These are phyloP conservation scores for Fusarium neocosmosporiellum DNA, from an alignment of 2,329 filamentous ascomycete genomes.

Conservation along the genomic window DNA sequence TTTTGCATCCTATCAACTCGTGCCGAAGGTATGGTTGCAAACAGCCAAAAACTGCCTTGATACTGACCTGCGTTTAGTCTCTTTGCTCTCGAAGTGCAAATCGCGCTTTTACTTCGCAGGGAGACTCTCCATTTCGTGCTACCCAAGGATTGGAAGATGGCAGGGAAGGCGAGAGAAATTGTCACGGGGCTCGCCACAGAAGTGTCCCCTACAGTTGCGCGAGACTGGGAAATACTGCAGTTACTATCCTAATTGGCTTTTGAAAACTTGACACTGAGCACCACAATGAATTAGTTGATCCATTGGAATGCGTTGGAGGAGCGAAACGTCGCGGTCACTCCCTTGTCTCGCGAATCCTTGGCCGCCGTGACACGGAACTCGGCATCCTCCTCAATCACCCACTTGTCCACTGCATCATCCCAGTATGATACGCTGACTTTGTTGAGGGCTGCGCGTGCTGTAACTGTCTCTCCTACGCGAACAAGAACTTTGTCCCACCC, in stretches of 20 bases:
- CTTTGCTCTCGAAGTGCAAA: constrained; percentile 22
- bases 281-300: constrained; percentile 1
- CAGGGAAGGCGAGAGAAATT: background rate
- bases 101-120: constrained; percentile 2
- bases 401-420: constrained; percentile 22
- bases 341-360: constrained; percentile 24
- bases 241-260: background rate
- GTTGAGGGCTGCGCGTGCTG: constrained; percentile 17
- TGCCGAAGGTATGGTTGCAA: constrained; percentile 12
- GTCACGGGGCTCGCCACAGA: background rate
- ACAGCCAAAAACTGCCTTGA: too few relatives aligned
- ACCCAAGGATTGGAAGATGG: background rate
- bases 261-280: background rate
- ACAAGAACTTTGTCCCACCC: constrained; percentile 27
- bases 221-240: constrained; percentile 18
- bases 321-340: background rate
- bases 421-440: constrained; percentile 29
- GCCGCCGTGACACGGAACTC: constrained; percentile 21
- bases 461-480: constrained; percentile 9
- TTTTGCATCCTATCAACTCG: constrained; percentile 29
- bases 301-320: constrained; percentile 10
- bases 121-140: background rate
- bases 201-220: constrained; percentile 8
- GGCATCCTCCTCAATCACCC: constrained; percentile 22
- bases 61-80: background rate